A percentile compares a stretch with the other conserved stretches of the same genome.
These are phyloP conservation scores for Pisolithus marmoratus DNA, from an alignment of 768 basidiomycete species.

Conservation along the genomic window DNA sequence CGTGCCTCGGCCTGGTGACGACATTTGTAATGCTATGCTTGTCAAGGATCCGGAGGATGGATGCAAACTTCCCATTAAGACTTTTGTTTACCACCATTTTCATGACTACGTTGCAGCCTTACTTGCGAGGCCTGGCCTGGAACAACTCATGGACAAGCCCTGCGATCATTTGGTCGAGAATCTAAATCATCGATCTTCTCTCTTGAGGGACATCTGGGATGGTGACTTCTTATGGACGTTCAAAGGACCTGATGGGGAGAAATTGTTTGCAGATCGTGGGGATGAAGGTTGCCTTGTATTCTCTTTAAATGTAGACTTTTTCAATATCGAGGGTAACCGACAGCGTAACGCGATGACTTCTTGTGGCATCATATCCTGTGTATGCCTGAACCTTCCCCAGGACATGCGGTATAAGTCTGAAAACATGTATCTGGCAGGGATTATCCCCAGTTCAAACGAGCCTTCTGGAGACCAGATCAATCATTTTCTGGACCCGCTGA, in stretches of 20 bases:
- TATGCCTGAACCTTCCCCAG: conserved; percentile 29
- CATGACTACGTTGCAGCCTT: background rate
- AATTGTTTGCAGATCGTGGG: conserved; percentile 13
- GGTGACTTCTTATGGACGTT: background rate
- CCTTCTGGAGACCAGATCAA: conserved; percentile 25
- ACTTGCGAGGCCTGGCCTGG: conserved; percentile 2
- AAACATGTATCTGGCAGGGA: conserved; percentile 27
- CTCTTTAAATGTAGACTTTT: conserved; percentile 28
- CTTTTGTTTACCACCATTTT: background rate
- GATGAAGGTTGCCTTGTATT: conserved; percentile 16
- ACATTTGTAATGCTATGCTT: background rate
- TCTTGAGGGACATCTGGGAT: too few species aligned
- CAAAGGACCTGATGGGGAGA: conserved; percentile 7
- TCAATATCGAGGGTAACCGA: conserved; percentile 27
- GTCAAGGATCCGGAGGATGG: background rate
- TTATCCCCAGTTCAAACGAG: conserved; percentile 28
- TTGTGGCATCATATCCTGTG: conserved; percentile 27
- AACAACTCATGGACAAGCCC: conserved; percentile 5
- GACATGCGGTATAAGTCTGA: conserved; percentile 27
- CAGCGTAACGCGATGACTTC: conserved; percentile 23
- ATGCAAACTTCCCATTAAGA: background rate
- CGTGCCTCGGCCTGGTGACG: background rate
- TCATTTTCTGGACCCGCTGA: conserved; percentile 22
- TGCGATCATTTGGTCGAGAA: background rate
- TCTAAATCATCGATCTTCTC: too few species aligned